These are phyloP conservation scores for Cyclanthera cordifolia DNA, from an alignment of 306 rosid species.

Conservation along the genomic window DNA sequence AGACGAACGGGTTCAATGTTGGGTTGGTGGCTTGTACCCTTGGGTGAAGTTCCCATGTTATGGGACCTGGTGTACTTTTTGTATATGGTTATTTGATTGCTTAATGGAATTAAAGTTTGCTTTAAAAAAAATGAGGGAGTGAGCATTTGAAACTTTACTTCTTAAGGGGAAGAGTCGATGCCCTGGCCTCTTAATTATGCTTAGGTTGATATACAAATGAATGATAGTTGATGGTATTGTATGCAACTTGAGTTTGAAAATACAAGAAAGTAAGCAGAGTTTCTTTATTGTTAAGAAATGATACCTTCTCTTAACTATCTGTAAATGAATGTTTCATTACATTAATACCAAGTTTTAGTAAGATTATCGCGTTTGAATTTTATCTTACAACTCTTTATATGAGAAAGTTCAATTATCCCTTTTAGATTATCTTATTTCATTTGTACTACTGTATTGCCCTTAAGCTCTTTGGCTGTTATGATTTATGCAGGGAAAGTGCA, in stretches of 20 bases:
- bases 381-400: background rate
- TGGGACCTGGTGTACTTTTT: too few species aligned
- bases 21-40: too few species aligned
- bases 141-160: background rate
- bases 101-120: too few species aligned
- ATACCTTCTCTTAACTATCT: background rate
- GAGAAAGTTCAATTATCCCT: background rate
- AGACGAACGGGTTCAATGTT: too few species aligned
- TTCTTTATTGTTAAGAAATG: background rate
- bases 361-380: background rate
- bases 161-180: background rate
- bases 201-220: background rate
- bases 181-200: background rate
- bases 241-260: background rate
- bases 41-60: too few species aligned
- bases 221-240: background rate
- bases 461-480: conserved; percentile 8
- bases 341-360: background rate
- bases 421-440: background rate
- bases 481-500: conserved; percentile 60
- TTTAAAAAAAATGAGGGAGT: too few species aligned
- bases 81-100: too few species aligned
- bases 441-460: background rate
- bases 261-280: background rate
- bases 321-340: background rate